Percentiles rank a stretch among this genome's conserved stretches.
phyloP scores from a whole-genome alignment of 2,329 filamentous ascomycete genomes.

The Phialophora verrucosa region DNA sequence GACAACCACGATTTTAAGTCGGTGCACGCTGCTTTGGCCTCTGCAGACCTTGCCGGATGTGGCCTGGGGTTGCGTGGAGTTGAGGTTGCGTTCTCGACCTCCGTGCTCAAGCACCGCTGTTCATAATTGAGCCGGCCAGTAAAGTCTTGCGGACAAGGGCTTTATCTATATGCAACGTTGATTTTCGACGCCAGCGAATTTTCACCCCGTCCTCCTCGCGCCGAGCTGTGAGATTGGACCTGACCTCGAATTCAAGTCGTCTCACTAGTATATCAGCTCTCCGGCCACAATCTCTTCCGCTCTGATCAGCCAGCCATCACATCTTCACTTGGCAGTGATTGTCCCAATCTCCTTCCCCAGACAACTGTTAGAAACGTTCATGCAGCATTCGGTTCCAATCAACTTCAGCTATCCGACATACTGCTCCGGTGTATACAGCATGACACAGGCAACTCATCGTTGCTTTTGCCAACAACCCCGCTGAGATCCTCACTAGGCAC shows the following conservation, averaged over 20 bases:
- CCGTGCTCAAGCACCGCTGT: neutral
- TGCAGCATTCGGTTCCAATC: neutral
- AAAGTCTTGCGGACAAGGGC: conserved; percentile 2
- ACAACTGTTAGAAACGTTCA: neutral
- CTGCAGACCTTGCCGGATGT: conserved; percentile 1
- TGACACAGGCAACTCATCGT: neutral
- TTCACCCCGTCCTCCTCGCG: neutral
- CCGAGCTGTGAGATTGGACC: neutral
- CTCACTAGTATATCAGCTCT: neutral
- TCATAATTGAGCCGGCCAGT: neutral
- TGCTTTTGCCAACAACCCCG: neutral
- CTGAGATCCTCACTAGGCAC: neutral
- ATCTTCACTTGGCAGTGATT: neutral
- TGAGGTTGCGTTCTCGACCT: conserved; percentile 7
- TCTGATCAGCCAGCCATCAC: neutral
- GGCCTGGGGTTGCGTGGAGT: conserved; percentile 3
- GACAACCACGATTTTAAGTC: neutral
- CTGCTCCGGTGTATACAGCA: neutral
- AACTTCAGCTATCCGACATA: neutral
- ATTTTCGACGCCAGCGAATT: neutral
- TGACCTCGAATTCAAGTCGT: neutral
- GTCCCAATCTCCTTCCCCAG: neutral
- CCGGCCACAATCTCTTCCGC: neutral
- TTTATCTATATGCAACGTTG: conserved; percentile 8
- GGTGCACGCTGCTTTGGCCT: neutral